Percentiles rank a stretch among this genome's conserved stretches.
These are phyloP conservation scores for Aspergillus bertholletiae DNA, from an alignment of 495 filamentous ascomycete species.

Conservation along the genomic window DNA sequence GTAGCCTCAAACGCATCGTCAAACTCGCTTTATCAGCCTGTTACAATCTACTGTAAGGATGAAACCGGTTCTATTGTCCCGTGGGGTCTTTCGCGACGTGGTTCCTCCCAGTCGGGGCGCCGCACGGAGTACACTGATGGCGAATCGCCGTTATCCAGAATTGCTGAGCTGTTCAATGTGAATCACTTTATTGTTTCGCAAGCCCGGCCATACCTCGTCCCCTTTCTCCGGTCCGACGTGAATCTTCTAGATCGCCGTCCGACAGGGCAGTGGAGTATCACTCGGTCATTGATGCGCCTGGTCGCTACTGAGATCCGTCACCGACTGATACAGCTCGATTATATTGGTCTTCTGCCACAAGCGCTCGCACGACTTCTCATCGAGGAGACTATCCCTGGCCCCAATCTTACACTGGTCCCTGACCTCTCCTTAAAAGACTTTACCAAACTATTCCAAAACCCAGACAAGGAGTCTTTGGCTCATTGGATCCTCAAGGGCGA, in stretches of 20 bases:
- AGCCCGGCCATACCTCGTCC: slow-evolving; percentile 89
- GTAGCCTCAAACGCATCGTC: slow-evolving; percentile 85
- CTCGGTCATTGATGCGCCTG: slow-evolving; percentile 63
- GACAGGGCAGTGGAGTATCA: slow-evolving; percentile 53
- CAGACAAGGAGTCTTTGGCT: slow-evolving; percentile 68
- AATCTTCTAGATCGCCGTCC: slow-evolving; percentile 67
- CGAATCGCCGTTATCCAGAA: slow-evolving; percentile 76
- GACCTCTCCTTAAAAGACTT: slow-evolving; percentile 72
- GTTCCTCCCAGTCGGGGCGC: slow-evolving; percentile 66
- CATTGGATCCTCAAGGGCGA: slow-evolving; percentile 88
- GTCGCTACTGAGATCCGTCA: slow-evolving; percentile 76
- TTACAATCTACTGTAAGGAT: slow-evolving; percentile 79
- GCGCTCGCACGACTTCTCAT: slow-evolving; percentile 74
- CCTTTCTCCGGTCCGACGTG: slow-evolving; percentile 78
- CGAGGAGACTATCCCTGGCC: slow-evolving; percentile 81
- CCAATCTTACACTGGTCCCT: slow-evolving; percentile 78
- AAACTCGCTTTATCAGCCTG: slow-evolving; percentile 59
- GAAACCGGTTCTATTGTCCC: slow-evolving; percentile 72
- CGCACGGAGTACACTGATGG: slow-evolving; percentile 67
- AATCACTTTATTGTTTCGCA: slow-evolving; percentile 98
- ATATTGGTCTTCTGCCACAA: slow-evolving; percentile 65
- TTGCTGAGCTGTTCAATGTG: slow-evolving; percentile 92
- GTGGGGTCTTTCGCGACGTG: slow-evolving; percentile 67
- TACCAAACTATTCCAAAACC: slow-evolving; percentile 71
- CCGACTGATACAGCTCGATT: slow-evolving; percentile 77